Evolutionary conservation across 2,329 filamentous ascomycete species (phyloP).

Genomic region (Ophiocordyceps camponoti-leonardi): DNA sequence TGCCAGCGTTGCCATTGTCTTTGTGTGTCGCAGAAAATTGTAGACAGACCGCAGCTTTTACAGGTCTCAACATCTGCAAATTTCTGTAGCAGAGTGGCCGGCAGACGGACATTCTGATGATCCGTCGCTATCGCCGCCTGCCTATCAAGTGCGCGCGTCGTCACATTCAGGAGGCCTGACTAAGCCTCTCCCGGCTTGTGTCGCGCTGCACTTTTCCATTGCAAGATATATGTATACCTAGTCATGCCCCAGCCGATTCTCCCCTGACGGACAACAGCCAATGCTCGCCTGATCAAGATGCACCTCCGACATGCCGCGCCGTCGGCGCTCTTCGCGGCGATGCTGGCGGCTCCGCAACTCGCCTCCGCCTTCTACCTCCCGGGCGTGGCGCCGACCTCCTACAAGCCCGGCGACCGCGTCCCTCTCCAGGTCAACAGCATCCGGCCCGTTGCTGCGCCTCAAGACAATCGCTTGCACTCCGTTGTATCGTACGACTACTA

Average conservation of each 20-base stretch:
- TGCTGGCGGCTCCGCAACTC: slow-evolving; percentile 34
- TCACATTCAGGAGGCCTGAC: background rate
- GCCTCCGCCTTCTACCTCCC: slow-evolving; percentile 81
- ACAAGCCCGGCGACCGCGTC: slow-evolving; percentile 62
- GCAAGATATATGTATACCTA: no score
- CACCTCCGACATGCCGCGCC: slow-evolving; percentile 26
- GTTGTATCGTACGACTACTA: slow-evolving; percentile 97
- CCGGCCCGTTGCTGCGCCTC: slow-evolving; percentile 61
- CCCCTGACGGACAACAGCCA: background rate
- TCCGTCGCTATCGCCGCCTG: background rate
- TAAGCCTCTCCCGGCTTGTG: background rate
- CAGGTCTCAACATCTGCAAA: background rate
- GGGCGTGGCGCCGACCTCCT: slow-evolving; percentile 86
- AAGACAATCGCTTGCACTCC: slow-evolving; percentile 73
- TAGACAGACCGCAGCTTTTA: background rate
- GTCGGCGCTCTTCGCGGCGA: slow-evolving; percentile 29
- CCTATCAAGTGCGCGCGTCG: no score
- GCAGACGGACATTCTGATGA: background rate
- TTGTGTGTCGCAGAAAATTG: slow-evolving; percentile 2
- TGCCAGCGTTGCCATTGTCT: slow-evolving; percentile 23
- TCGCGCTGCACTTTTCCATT: background rate
- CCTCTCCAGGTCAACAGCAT: slow-evolving; percentile 87
- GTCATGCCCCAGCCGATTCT: background rate
- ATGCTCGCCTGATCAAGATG: slow-evolving; percentile 17
- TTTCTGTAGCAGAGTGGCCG: no score